Evolutionary conservation across 148 eudicot species (phyloP), one percentile per base, ranked within the genome.

Genomic region (Camellia granthamiana): DNA sequence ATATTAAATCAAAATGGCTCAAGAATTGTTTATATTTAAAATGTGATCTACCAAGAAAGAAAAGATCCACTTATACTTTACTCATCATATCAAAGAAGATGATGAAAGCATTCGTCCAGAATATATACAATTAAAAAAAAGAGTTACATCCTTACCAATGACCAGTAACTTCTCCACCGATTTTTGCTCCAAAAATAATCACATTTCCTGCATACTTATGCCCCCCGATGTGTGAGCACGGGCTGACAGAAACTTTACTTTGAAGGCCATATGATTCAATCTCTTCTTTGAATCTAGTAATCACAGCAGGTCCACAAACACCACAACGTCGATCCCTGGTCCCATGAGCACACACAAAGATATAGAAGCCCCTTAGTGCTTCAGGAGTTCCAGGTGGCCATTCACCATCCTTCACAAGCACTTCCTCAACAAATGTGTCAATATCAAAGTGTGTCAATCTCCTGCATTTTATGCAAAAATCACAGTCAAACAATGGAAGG

Each of bases 401-500:
- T 82, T 93, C 98, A 51, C 92, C 91, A 82, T 93, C 91, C 84
- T 96, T 96, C 55, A 96, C 92, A 61, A 96, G 92, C 75, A 96
- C 98, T 82, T 96, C 99, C 84, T 96, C 98, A 47, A 96, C 99
- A 86, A 96, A 96, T 63, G 99, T 96, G 77, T 96, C 99, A 46
- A 96, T 87, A 79, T 96, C 99, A 83, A 96, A 96, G 87, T 96
- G 99, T 47, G 99, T 96, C 91, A 96, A 89, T 85, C 98, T 90
- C 97, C 99, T 96, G 88, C 83, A 90, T 64, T 41, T 51, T 30
- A 75, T 68, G 69, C 41, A 23, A 75, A 72, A 54, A 62, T 63
- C 38, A 65, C 52, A 62, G 71, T 79, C 46, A 55, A 49, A 18
- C 11, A 58, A 19, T 10, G 46, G 30, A 63, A 79, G 64, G n/a